Percentiles rank a stretch among this genome's conserved stretches.
Evolutionary conservation across 1,284 basidiomycete species (phyloP).

Genomic region (Trametes sp.): DNA sequence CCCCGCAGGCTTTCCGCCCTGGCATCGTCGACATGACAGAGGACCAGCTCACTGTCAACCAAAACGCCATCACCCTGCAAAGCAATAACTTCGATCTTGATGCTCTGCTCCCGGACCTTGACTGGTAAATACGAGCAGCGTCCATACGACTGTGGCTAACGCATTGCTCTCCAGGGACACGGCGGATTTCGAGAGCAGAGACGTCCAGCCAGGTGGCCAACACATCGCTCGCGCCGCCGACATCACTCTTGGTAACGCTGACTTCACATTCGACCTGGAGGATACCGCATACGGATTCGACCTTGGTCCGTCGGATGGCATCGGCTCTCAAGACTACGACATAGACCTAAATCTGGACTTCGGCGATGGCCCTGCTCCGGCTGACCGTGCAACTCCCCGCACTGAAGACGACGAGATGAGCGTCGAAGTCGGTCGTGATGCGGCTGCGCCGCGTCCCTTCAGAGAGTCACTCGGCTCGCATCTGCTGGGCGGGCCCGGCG

Average conservation of each 20-base stretch:
- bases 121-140: slow-evolving; percentile 58
- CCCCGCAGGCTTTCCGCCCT: slow-evolving; percentile 84
- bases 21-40: slow-evolving; percentile 95
- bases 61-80: slow-evolving; percentile 87
- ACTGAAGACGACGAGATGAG: slow-evolving; percentile 59
- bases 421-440: slow-evolving; percentile 80
- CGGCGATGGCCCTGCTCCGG: slow-evolving; percentile 59
- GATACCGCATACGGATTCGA: slow-evolving; percentile 69
- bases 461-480: slow-evolving; percentile 68
- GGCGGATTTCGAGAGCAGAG: slow-evolving; percentile 71
- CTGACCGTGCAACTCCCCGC: slow-evolving; percentile 35
- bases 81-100: slow-evolving; percentile 78
- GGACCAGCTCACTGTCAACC: slow-evolving; percentile 88
- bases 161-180: slow-evolving; percentile 60
- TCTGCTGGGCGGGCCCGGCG: slow-evolving; percentile 55
- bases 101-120: slow-evolving; percentile 81
- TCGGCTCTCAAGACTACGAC: slow-evolving; percentile 86
- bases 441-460: slow-evolving; percentile 51
- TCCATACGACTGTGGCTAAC: background rate
- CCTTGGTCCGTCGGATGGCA: slow-evolving; percentile 79
- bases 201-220: slow-evolving; percentile 71
- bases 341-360: slow-evolving; percentile 78
- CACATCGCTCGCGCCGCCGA: slow-evolving; percentile 86
- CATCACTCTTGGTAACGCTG: slow-evolving; percentile 79
- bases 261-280: slow-evolving; percentile 65